Base-by-base conservation (phyloP, 2,329 filamentous ascomycete genomes). In the Reticulascus tulasneorum region DNA sequence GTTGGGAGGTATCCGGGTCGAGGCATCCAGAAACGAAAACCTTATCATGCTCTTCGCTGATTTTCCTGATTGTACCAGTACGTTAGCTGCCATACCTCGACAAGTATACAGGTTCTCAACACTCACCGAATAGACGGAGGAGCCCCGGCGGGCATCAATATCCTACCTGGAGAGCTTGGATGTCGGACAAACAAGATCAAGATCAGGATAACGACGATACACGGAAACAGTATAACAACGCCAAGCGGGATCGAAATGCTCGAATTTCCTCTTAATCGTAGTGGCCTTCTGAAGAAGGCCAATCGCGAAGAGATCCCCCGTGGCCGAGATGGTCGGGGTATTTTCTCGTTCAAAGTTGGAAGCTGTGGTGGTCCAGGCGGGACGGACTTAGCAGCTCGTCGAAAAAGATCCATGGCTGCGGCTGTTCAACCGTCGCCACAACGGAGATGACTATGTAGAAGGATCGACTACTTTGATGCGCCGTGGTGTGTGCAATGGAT, bases 41-140 rank as follows among this genome's bases (percentile, higher is more conserved):
- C 64, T 94, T 95, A 66, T 98, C 93, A 64, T 97, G 80, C 54
- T 94, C 86, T 66, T 97, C 93, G 66, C 85, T 95, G 53, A 98
- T 98, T 79, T 89, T 91, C 51, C 90, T 95, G 56, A 53, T 47
- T 23, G 33, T n/a, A 7, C 10, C 18, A 34, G 7, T 12, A 13
- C 21, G 6, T 21, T 10, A 9, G 27, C 16, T 8, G n/a, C n/a
- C n/a, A n/a, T n/a, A 10, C 19, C 9, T 12, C 24, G 23, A 31
- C 11, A 23, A 17, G 11, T 24, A n/a, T n/a, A n/a, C n/a, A n/a
- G n/a, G 17, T 20, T 25, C 6, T 12, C 7, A 4, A 7, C 31
- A 62, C 78, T 41, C 77, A 94, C 89, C 90, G 82, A 64, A 96
- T 94, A 31, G 85, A 79, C 25, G 91, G 91, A 47, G 91, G 89